Percentiles rank a stretch among this genome's conserved stretches.
phyloP scores from a whole-genome alignment of 495 filamentous ascomycete species.

The Geoglossum glabrum region DNA sequence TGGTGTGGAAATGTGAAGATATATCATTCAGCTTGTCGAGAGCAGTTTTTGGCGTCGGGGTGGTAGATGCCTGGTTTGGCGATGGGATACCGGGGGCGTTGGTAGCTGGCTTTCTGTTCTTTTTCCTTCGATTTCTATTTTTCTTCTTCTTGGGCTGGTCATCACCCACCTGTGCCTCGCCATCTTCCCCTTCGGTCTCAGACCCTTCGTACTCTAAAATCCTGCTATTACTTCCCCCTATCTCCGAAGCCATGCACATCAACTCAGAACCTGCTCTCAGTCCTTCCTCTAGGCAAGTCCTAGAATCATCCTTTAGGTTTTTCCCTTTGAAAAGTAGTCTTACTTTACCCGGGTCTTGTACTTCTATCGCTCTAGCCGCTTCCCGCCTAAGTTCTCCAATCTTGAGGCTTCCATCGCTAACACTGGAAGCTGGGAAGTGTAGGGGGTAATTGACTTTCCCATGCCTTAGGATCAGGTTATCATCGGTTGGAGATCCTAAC shows the following conservation, averaged over 20 bases:
- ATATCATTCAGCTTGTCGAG: constrained; percentile 56
- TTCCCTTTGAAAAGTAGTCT: constrained; percentile 71
- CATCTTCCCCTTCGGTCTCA: constrained; percentile 15
- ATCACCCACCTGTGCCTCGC: constrained; percentile 12
- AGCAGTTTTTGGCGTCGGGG: constrained; percentile 28
- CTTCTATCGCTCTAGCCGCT: constrained; percentile 40
- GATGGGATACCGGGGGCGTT: constrained; percentile 10
- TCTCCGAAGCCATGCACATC: constrained; percentile 33
- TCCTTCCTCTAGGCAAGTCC: constrained; percentile 50
- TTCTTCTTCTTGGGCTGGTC: constrained; percentile 23
- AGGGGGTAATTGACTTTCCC: constrained; percentile 50
- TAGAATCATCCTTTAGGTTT: constrained; percentile 42
- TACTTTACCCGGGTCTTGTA: constrained; percentile 38
- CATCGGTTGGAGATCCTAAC: constrained; percentile 36
- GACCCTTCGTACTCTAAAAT: no score
- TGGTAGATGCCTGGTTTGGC: constrained; percentile 9
- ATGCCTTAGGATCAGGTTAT: constrained; percentile 57
- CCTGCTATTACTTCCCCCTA: no score
- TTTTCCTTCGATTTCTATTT: constrained; percentile 21
- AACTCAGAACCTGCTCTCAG: constrained; percentile 67
- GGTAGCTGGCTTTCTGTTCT: constrained; percentile 20
- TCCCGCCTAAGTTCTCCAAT: constrained; percentile 45
- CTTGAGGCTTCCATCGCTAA: constrained; percentile 52
- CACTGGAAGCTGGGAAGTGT: constrained; percentile 63
- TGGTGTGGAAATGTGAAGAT: constrained; percentile 39